Percentiles rank a stretch among this genome's conserved stretches.
Conservation (phyloP, 2,329 filamentous ascomycete genomes). For the Phoma sp. region DNA sequence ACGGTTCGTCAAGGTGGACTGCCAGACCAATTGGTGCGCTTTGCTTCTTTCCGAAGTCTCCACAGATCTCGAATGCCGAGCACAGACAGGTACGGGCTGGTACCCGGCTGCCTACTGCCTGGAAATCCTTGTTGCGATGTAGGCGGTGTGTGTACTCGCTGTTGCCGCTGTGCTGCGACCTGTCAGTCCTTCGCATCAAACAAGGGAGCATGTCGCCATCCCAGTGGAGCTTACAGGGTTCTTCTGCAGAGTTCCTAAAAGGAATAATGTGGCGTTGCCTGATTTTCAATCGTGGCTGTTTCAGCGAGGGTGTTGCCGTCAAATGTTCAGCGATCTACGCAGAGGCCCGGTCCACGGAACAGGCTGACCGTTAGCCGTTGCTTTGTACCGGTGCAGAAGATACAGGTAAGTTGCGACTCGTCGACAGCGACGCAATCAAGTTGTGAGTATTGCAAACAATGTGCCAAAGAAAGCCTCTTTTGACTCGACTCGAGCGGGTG, state of each 20-base stretch:
- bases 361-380: constrained; percentile 22
- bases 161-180: constrained; percentile 38
- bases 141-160: constrained; percentile 36
- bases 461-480: background rate
- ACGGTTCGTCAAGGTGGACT: constrained; percentile 40
- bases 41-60: constrained; percentile 49
- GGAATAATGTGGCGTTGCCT: constrained; percentile 44
- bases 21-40: constrained; percentile 38
- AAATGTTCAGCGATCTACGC: constrained; percentile 41
- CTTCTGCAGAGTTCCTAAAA: constrained; percentile 43
- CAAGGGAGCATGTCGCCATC: constrained; percentile 39
- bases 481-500: constrained; percentile 8
- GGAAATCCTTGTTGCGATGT: constrained; percentile 39
- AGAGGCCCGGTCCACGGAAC: constrained; percentile 35
- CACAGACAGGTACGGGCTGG: constrained; percentile 42
- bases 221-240: constrained; percentile 47
- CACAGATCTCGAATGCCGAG: constrained; percentile 48
- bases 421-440: background rate
- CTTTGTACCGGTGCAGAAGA: constrained; percentile 16
- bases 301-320: constrained; percentile 39
- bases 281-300: constrained; percentile 43
- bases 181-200: constrained; percentile 43
- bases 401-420: background rate
- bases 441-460: background rate
- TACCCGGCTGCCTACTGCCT: constrained; percentile 33